A percentile compares a stretch with the other conserved stretches of the same genome.
phyloP scores from a whole-genome alignment of 2,329 filamentous ascomycete genomes.

The Ophiosphaerella korrae region DNA sequence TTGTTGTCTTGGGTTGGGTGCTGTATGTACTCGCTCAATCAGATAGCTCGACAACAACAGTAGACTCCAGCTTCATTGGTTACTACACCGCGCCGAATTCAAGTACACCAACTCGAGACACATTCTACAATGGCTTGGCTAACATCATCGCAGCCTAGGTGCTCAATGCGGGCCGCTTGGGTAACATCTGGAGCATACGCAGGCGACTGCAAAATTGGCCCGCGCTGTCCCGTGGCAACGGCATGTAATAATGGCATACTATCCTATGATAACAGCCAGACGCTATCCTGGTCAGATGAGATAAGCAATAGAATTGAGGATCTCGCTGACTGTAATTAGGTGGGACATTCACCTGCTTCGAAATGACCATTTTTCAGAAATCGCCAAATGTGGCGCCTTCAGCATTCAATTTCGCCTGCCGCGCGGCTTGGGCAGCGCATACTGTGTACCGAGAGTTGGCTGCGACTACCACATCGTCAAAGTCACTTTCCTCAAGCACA shows the following conservation, averaged over 20 bases:
- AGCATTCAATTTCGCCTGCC: slow-evolving; percentile 3
- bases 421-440: background rate
- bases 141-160: background rate
- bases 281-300: background rate
- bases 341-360: background rate
- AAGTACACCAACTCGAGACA: background rate
- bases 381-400: slow-evolving; percentile 2
- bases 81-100: slow-evolving; percentile 1
- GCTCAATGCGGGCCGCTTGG: background rate
- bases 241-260: background rate
- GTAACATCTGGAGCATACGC: slow-evolving; percentile 1
- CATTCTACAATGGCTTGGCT: background rate
- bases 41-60: background rate
- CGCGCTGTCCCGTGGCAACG: background rate
- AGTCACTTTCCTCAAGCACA: background rate
- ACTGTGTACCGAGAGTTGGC: slow-evolving; percentile 1
- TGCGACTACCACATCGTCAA: background rate
- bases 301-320: too few relatives aligned
- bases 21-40: background rate
- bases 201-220: background rate
- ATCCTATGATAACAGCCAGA: background rate
- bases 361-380: slow-evolving; percentile 5
- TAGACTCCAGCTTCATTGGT: slow-evolving; percentile 1
- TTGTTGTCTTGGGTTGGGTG: too few relatives aligned
- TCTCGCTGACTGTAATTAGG: background rate